phyloP scores from a whole-genome alignment of 2,329 filamentous ascomycete species.

The Colletotrichum lini region DNA sequence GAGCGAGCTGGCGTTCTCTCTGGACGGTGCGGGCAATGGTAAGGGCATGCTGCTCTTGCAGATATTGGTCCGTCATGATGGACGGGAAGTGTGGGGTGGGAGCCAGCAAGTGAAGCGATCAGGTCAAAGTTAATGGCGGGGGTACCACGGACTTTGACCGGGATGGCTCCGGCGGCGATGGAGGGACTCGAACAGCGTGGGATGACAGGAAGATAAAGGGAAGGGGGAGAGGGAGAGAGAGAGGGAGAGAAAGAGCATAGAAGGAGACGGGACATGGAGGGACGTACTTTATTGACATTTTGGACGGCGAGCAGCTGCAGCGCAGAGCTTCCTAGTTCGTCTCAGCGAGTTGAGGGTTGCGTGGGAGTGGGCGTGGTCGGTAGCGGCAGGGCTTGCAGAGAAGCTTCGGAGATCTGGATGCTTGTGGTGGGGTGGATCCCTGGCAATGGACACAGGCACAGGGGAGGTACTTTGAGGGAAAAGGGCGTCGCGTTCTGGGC shows the following conservation, averaged over 20 bases:
- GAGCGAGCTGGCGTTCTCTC: conserved; percentile 47
- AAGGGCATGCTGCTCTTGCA: conserved; percentile 61
- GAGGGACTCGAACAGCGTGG: conserved; percentile 32
- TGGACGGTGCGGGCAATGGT: conserved; percentile 57
- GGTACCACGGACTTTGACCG: conserved; percentile 38
- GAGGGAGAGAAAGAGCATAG: conserved; percentile 29
- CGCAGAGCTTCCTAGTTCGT: conserved; percentile 44
- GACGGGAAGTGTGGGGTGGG: conserved; percentile 39
- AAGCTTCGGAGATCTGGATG: conserved; percentile 44
- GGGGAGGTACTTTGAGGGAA: conserved; percentile 41
- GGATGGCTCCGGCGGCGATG: conserved; percentile 40
- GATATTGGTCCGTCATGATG: conserved; percentile 59
- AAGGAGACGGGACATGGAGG: conserved; percentile 41
- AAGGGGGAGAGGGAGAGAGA: too few species aligned
- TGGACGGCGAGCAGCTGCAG: conserved; percentile 41
- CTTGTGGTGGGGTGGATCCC: conserved; percentile 44
- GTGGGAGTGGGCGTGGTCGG: conserved; percentile 42
- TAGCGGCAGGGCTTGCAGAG: conserved; percentile 44
- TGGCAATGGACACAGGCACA: conserved; percentile 36
- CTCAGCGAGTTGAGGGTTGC: conserved; percentile 43
- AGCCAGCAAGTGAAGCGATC: conserved; percentile 33
- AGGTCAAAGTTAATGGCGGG: conserved; percentile 35
- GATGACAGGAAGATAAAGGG: conserved; percentile 24
- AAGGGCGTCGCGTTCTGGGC: conserved; percentile 40
- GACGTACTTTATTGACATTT: conserved; percentile 71